A percentile compares a stretch with the other conserved stretches of the same genome.
Evolutionary conservation across 2,329 filamentous ascomycete species (phyloP).

Genomic region (Trichoderma sp.): DNA sequence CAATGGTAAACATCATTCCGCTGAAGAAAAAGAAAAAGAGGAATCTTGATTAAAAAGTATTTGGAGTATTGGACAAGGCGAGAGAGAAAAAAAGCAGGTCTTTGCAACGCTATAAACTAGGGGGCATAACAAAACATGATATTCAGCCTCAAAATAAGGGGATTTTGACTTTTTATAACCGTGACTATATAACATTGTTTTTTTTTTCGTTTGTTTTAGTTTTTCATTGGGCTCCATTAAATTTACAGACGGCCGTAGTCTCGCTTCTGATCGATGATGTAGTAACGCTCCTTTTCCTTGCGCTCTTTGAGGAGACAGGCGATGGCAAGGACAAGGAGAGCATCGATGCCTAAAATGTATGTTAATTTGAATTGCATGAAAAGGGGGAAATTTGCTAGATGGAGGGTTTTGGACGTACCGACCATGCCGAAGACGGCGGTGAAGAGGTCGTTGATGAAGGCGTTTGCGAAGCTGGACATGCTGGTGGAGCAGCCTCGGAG

Average conservation of each 20-base stretch:
- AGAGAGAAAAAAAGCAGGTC: background rate
- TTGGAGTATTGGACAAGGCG: background rate
- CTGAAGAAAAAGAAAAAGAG: background rate
- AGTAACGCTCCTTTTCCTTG: conserved; percentile 76
- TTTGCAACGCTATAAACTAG: background rate
- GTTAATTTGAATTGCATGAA: background rate
- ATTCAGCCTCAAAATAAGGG: background rate
- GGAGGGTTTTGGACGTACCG: conserved; percentile 43
- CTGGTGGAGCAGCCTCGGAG: conserved; percentile 69
- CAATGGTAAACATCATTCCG: background rate
- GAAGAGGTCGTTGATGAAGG: conserved; percentile 74
- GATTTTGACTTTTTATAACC: background rate
- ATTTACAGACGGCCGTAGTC: conserved; percentile 52
- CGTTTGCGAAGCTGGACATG: conserved; percentile 69
- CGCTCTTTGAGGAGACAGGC: conserved; percentile 79
- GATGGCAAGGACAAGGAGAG: conserved; percentile 67
- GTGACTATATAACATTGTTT: background rate
- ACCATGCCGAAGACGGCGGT: conserved; percentile 80
- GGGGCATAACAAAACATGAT: conserved; percentile 5
- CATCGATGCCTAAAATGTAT: conserved; percentile 55
- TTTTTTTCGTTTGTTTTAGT: background rate
- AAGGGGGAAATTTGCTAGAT: background rate
- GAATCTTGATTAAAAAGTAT: background rate
- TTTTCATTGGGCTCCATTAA: background rate
- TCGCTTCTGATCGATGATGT: conserved; percentile 78